These are phyloP conservation scores for Dovyalis caffra DNA, from an alignment of 345 rosid genomes.

Conservation along the genomic window DNA sequence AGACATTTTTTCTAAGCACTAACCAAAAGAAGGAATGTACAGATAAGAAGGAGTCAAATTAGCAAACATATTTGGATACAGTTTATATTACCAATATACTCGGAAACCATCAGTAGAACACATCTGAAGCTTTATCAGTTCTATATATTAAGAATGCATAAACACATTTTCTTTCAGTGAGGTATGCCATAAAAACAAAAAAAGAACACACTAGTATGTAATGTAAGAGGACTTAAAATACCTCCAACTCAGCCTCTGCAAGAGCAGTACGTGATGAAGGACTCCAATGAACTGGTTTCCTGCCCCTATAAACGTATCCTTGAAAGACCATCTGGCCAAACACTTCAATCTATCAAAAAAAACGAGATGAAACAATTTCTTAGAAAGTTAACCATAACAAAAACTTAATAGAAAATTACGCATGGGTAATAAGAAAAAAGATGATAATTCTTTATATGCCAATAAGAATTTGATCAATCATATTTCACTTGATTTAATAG, in stretches of 20 bases:
- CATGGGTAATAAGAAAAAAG: not conserved
- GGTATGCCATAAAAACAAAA: not conserved
- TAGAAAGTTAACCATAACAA: conserved; percentile 6
- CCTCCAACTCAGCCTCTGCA: conserved; percentile 99
- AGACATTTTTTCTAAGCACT: not conserved
- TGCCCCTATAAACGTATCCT: conserved; percentile 91
- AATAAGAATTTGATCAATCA: not conserved
- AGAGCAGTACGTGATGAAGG: conserved; percentile 97
- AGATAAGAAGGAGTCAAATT: not conserved
- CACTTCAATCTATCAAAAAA: conserved; percentile 73
- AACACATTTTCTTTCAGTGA: not conserved
- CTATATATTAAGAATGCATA: not conserved
- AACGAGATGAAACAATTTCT: conserved; percentile 18
- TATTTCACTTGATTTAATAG: not conserved
- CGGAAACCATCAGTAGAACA: not conserved
- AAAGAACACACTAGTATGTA: not conserved
- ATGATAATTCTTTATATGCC: not conserved
- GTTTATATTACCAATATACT: not conserved
- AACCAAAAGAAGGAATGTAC: not conserved
- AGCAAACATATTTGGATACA: not conserved
- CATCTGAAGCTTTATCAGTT: not conserved
- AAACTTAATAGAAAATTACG: not conserved
- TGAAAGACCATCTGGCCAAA: conserved; percentile 84
- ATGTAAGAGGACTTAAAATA: conserved; percentile 23
- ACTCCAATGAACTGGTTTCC: conserved; percentile 98